phyloP scores from a whole-genome alignment of 768 basidiomycete species.

The Russula virescens region DNA sequence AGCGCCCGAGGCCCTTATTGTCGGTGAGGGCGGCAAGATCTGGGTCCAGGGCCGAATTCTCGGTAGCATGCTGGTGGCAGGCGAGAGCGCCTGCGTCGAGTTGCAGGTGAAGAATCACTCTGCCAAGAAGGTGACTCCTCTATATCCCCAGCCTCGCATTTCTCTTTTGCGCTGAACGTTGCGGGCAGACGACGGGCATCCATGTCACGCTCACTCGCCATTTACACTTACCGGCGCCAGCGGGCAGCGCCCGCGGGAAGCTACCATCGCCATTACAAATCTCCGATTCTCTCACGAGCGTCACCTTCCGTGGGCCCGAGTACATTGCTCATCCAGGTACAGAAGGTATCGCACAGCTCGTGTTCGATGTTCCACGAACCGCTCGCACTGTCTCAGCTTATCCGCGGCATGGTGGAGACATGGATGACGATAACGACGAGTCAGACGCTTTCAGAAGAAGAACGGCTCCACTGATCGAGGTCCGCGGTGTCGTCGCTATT shows the following conservation, averaged over 20 bases:
- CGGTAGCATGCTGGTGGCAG: slow-evolving; percentile 58
- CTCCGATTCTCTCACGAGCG: slow-evolving; percentile 60
- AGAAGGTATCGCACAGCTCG: slow-evolving; percentile 74
- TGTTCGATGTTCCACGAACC: slow-evolving; percentile 68
- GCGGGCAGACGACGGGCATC: slow-evolving; percentile 58
- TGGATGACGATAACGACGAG: slow-evolving; percentile 33
- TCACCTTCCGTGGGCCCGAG: slow-evolving; percentile 69
- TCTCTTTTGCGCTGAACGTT: neutral
- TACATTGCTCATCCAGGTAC: slow-evolving; percentile 67
- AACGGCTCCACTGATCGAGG: slow-evolving; percentile 51
- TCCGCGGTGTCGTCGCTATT: slow-evolving; percentile 56
- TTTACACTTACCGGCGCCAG: slow-evolving; percentile 43
- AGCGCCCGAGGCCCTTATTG: slow-evolving; percentile 53
- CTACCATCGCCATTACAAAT: slow-evolving; percentile 51
- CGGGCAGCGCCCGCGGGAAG: slow-evolving; percentile 31
- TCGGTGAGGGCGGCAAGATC: slow-evolving; percentile 75
- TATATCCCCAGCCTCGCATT: neutral
- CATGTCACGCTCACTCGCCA: slow-evolving; percentile 55
- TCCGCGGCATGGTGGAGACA: slow-evolving; percentile 47
- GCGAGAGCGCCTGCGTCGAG: slow-evolving; percentile 66
- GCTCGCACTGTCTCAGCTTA: slow-evolving; percentile 65
- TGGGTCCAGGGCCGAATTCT: slow-evolving; percentile 68
- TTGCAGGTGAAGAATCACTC: slow-evolving; percentile 81
- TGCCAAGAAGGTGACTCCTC: slow-evolving; percentile 55
- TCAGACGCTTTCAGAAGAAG: neutral